phyloP scores from a whole-genome alignment of 768 basidiomycete species.

The Boletus patriciae region DNA sequence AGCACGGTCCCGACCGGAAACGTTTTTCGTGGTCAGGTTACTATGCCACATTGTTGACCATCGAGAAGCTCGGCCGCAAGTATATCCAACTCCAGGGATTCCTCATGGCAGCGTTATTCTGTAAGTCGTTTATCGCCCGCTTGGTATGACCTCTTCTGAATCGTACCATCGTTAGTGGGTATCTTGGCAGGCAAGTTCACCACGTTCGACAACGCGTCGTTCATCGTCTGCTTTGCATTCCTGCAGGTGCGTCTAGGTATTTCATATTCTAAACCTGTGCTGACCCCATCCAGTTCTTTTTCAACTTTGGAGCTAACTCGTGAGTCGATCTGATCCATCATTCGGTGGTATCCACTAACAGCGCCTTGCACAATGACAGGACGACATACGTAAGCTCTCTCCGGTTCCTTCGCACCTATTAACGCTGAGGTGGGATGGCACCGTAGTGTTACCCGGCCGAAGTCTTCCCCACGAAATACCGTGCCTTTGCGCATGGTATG shows the following conservation, averaged over 20 bases:
- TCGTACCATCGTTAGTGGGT: constrained; percentile 42
- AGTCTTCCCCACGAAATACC: constrained; percentile 76
- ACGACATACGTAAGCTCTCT: constrained; percentile 49
- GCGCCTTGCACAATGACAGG: constrained; percentile 24
- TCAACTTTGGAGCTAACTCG: constrained; percentile 79
- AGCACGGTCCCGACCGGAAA: not conserved
- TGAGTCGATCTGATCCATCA: constrained; percentile 28
- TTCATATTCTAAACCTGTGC: not conserved
- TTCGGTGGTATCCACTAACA: not conserved
- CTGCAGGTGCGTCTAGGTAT: constrained; percentile 46
- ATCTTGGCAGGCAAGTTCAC: constrained; percentile 69
- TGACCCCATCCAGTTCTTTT: constrained; percentile 56
- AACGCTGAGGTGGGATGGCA: constrained; percentile 2
- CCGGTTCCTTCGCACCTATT: no score
- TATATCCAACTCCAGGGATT: constrained; percentile 77
- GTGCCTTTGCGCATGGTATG: constrained; percentile 72
- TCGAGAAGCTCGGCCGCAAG: constrained; percentile 74
- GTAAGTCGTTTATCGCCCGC: constrained; percentile 34
- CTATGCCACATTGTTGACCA: constrained; percentile 64
- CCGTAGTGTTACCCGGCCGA: constrained; percentile 71
- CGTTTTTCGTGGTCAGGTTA: constrained; percentile 48
- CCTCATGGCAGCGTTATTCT: constrained; percentile 64
- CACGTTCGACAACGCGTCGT: constrained; percentile 52
- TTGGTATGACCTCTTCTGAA: not conserved
- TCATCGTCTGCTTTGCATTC: constrained; percentile 72